These are phyloP conservation scores for Alternaria brassicae DNA, from an alignment of 2,329 filamentous ascomycete species.

Conservation along the genomic window DNA sequence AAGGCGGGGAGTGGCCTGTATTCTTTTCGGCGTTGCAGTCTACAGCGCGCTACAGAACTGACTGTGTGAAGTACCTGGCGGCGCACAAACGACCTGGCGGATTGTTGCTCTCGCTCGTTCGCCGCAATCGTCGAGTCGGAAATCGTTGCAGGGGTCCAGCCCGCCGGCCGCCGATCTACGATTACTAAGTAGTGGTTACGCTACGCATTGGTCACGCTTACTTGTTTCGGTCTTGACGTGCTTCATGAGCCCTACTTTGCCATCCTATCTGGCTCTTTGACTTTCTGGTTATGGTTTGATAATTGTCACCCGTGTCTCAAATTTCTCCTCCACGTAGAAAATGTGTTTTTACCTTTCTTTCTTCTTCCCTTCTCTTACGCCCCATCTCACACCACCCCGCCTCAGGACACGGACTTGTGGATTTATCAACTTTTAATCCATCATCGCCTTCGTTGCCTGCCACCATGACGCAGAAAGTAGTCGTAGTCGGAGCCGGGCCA, in stretches of 20 bases:
- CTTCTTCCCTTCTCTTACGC: neutral
- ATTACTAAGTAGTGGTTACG: constrained; percentile 27
- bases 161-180: constrained; percentile 25
- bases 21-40: neutral
- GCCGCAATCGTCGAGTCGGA: constrained; percentile 23
- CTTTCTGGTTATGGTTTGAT: constrained; percentile 8
- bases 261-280: constrained; percentile 12
- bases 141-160: constrained; percentile 25
- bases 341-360: neutral
- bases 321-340: neutral
- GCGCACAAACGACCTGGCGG: constrained; percentile 26
- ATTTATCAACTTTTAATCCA: neutral
- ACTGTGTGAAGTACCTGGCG: constrained; percentile 17
- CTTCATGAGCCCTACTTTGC: constrained; percentile 21
- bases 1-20: neutral
- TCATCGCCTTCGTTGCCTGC: neutral
- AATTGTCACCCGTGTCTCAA: neutral
- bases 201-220: constrained; percentile 17
- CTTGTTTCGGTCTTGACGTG: constrained; percentile 26
- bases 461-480: constrained; percentile 66
- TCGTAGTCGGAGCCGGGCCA: constrained; percentile 90
- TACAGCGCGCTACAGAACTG: neutral
- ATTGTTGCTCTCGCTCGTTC: constrained; percentile 8
- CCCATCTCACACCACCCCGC: neutral
- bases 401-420: neutral